phyloP scores from a whole-genome alignment of 2,329 filamentous ascomycete species.

The Aspergillus sp. region DNA sequence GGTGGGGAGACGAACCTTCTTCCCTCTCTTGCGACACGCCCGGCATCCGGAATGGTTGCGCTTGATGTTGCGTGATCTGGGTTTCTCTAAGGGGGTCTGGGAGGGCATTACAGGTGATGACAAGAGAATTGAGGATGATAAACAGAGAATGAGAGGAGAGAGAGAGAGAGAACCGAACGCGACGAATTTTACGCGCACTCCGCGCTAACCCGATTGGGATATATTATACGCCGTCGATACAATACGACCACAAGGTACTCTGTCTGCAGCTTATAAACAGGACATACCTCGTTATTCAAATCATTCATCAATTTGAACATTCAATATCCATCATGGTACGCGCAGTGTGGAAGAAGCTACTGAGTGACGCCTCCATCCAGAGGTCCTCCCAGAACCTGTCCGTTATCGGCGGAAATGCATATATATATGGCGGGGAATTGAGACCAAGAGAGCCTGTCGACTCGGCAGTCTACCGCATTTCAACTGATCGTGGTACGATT shows the following conservation, averaged over 20 bases:
- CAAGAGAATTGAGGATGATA: no score
- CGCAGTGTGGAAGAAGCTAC: slow-evolving; percentile 25
- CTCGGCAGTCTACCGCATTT: slow-evolving; percentile 68
- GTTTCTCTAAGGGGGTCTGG: no score
- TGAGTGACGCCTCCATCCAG: slow-evolving; percentile 22
- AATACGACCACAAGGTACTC: not conserved
- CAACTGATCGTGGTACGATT: slow-evolving; percentile 40
- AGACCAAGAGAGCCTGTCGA: slow-evolving; percentile 66
- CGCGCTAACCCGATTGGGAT: not conserved
- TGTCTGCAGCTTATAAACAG: not conserved
- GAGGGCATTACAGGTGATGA: not conserved
- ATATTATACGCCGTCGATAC: not conserved
- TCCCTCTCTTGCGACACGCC: slow-evolving; percentile 16
- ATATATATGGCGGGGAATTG: slow-evolving; percentile 77
- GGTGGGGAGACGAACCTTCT: slow-evolving; percentile 7
- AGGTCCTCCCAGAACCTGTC: slow-evolving; percentile 75
- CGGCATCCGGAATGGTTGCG: slow-evolving; percentile 14
- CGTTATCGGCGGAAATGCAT: slow-evolving; percentile 57
- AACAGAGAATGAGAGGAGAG: not conserved
- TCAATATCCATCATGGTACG: slow-evolving; percentile 1
- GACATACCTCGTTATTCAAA: not conserved
- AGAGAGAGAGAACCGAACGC: not conserved
- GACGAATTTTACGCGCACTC: not conserved
- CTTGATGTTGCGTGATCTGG: not conserved
- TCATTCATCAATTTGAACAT: no score